Base-by-base conservation (phyloP, 345 rosid genomes). In the Microthlaspi erraticum region DNA sequence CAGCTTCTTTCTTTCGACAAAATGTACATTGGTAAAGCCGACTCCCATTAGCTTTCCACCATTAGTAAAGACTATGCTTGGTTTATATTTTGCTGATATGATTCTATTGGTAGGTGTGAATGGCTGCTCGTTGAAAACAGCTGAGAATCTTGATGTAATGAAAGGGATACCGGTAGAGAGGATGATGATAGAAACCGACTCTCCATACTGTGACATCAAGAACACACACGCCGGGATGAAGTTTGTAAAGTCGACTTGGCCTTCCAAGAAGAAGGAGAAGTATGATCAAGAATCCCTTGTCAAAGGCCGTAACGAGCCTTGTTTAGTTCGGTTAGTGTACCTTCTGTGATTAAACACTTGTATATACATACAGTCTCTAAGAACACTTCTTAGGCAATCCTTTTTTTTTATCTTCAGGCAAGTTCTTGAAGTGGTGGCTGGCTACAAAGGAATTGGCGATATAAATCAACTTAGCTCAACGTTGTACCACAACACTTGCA, bases 161-260 rank as follows among this genome's bases (percentile, higher is more conserved):
- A 87, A 70, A 65, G 86, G 79, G 11, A 81, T 94, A 61, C 97
- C 97, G 3, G 66, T 84, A 61, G 98, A 87, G 74, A 88, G 88
- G 78, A 89, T 89, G 96, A 94, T 91, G 98, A 89, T 91, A 12
- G 98, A 94, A 78, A 94, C 97, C 4, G 99, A 94, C 78, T 91
- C 99, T 70, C 99, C 99, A n/a, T 91, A 94, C 55, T 94, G 97
- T 59, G 98, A 94, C 29, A 86, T 94, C 32, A 94, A 81, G 68
- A 94, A 76, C 79, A 85, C 97, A 48, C 93, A 91, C 57, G 96
- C 97, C 6, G 93, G 98, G 32, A 82, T 88, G 31, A 75, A 60
- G 23, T 85, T 83, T 20, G 86, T 94, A 16, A 88, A 88, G 66
- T 83, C 93, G 34, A 39, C 50, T 16, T 87, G 93, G 98, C 88